Conservation (phyloP, 768 basidiomycete species). For the Mrakia gelida region DNA sequence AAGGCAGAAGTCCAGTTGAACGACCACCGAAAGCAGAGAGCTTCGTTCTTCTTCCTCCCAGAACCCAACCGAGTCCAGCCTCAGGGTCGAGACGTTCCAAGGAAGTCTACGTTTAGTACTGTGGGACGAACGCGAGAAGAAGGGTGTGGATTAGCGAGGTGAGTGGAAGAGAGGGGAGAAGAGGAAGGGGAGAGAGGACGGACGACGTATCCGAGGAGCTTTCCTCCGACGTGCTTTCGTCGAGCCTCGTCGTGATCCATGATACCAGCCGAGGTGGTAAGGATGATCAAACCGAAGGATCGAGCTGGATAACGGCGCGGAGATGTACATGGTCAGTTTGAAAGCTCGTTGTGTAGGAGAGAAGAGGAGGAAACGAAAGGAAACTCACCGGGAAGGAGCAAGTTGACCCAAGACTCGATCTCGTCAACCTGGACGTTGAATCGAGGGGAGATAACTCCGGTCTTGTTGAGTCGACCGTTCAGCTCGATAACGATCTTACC, state of each 20-base stretch:
- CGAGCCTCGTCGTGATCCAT: conserved; percentile 98
- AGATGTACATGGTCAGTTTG: neutral
- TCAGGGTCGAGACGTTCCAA: neutral
- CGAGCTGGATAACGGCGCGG: conserved; percentile 53
- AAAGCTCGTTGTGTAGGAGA: neutral
- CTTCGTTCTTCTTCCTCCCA: neutral
- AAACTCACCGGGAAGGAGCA: conserved; percentile 55
- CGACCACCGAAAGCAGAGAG: neutral
- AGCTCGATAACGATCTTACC: conserved; percentile 98
- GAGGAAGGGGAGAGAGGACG: neutral
- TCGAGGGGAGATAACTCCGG: conserved; percentile 98
- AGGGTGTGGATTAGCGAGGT: neutral
- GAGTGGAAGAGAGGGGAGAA: neutral
- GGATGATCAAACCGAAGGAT: conserved; percentile 93
- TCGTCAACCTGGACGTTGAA: conserved; percentile 92
- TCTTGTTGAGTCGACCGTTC: conserved; percentile 97
- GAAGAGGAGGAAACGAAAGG: neutral
- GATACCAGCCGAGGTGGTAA: conserved; percentile 96
- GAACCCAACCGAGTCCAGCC: neutral
- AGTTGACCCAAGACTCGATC: conserved; percentile 74
- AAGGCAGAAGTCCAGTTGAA: neutral
- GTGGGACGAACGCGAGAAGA: neutral
- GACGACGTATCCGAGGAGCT: conserved; percentile 34
- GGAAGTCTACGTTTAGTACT: conserved; percentile 16
- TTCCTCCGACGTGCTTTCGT: conserved; percentile 68